A percentile compares a stretch with the other conserved stretches of the same genome.
Conservation (phyloP, 441 rosid species). For the Omphalea diandra region DNA sequence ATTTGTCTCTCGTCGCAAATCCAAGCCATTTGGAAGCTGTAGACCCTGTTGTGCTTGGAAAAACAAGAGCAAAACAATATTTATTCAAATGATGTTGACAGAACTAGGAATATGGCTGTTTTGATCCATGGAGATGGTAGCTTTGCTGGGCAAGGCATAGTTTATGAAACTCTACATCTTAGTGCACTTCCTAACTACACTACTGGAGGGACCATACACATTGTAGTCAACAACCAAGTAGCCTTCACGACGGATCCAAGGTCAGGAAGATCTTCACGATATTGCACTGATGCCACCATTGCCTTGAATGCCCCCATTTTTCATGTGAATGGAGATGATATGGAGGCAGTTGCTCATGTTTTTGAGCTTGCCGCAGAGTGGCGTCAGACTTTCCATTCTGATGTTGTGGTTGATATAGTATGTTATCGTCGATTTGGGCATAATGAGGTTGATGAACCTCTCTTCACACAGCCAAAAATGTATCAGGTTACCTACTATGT, state of each 20-base stretch:
- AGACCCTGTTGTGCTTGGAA: slow-evolving; percentile 91
- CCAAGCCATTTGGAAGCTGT: slow-evolving; percentile 99
- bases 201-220: slow-evolving; percentile 96
- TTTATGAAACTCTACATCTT: slow-evolving; percentile 93
- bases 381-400: slow-evolving; percentile 96
- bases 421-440: slow-evolving; percentile 94
- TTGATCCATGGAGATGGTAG: slow-evolving; percentile 98
- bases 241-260: slow-evolving; percentile 98
- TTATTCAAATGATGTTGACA: no score
- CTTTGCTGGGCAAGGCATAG: slow-evolving; percentile 98
- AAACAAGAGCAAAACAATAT: slow-evolving; percentile 94
- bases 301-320: slow-evolving; percentile 93
- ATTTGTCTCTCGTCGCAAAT: slow-evolving; percentile 92
- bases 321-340: slow-evolving; percentile 93
- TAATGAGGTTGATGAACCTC: slow-evolving; percentile 94
- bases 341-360: slow-evolving; percentile 93
- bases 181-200: slow-evolving; percentile 94
- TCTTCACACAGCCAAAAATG: slow-evolving; percentile 97
- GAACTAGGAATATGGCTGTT: slow-evolving; percentile 77
- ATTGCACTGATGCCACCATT: slow-evolving; percentile 97
- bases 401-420: slow-evolving; percentile 89
- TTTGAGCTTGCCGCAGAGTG: slow-evolving; percentile 98
- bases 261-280: slow-evolving; percentile 89
- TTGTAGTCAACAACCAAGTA: slow-evolving; percentile 97
- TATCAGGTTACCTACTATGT: slow-evolving; percentile 56